Conservation (phyloP, 495 filamentous ascomycete species). For the Tuber aestivum region DNA sequence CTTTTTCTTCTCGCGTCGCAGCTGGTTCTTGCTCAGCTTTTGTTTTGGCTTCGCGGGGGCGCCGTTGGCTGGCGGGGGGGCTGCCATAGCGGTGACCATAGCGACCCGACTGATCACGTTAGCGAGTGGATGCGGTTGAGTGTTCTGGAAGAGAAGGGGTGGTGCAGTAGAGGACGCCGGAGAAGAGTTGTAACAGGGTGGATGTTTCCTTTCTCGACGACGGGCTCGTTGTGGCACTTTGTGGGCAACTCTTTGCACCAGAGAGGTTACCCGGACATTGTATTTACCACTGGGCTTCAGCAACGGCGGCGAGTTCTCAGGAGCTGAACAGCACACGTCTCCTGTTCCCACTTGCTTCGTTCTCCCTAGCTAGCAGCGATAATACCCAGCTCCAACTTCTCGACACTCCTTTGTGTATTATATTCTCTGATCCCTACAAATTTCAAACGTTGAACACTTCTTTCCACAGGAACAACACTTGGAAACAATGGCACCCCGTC, state of each 20-base stretch:
- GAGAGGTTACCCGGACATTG: conserved; percentile 4
- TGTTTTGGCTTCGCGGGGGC: conserved; percentile 27
- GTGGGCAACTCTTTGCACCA: not conserved
- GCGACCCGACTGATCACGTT: not conserved
- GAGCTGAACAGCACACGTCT: conserved; percentile 26
- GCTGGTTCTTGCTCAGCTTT: conserved; percentile 78
- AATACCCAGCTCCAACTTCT: not conserved
- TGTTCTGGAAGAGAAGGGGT: not conserved
- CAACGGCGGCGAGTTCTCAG: not conserved
- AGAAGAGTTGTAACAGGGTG: not conserved
- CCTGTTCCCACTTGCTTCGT: not conserved
- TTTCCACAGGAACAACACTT: not conserved
- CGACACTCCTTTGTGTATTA: conserved; percentile 25
- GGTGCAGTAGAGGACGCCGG: not conserved
- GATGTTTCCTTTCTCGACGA: not conserved
- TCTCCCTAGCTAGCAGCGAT: conserved; percentile 1
- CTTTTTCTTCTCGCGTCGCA: conserved; percentile 84
- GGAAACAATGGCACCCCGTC: conserved; percentile 44
- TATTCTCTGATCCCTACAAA: conserved; percentile 2
- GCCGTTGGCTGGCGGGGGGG: conserved; percentile 11
- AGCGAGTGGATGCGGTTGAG: not conserved
- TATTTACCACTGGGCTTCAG: not conserved
- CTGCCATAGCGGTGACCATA: not conserved
- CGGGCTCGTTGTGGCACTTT: not conserved
- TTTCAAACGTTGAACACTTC: conserved; percentile 8